Evolutionary conservation across 352 stramenopile genomes (phyloP).

Genomic region (Phytophthora aleatoria): DNA sequence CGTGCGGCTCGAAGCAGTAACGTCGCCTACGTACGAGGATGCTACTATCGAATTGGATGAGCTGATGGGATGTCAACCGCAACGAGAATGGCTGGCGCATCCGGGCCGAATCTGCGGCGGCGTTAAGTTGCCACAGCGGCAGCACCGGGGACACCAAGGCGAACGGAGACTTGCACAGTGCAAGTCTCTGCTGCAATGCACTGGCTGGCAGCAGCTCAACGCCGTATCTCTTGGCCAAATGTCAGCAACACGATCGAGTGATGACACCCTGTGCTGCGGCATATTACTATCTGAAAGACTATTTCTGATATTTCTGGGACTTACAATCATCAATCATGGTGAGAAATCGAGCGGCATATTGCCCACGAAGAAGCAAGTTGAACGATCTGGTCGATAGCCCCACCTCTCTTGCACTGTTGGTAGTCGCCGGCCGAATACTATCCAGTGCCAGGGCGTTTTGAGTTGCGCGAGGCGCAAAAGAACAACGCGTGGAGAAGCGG

Average conservation of each 20-base stretch:
- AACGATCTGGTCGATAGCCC: constrained; percentile 17
- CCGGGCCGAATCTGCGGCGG: neutral
- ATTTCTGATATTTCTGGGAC: constrained; percentile 5
- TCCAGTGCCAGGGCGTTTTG: constrained; percentile 26
- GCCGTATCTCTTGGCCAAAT: constrained; percentile 12
- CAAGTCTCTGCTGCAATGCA: no score
- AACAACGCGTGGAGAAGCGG: constrained; percentile 24
- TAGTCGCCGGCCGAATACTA: constrained; percentile 38
- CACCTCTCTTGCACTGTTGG: constrained; percentile 25
- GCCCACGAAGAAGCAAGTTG: constrained; percentile 14
- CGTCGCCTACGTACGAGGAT: constrained; percentile 28
- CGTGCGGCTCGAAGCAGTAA: constrained; percentile 19
- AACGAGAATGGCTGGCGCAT: constrained; percentile 30
- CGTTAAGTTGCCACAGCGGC: constrained; percentile 24
- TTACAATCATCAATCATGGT: neutral
- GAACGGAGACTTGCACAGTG: constrained; percentile 4
- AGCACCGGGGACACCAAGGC: constrained; percentile 2
- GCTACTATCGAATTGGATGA: constrained; percentile 45
- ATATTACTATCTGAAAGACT: neutral
- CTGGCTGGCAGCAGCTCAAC: neutral
- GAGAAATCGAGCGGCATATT: constrained; percentile 8
- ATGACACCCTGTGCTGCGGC: constrained; percentile 12
- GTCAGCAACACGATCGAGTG: constrained; percentile 23
- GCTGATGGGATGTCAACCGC: constrained; percentile 40
- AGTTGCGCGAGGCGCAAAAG: constrained; percentile 30